A percentile compares a stretch with the other conserved stretches of the same genome.
phyloP scores from a whole-genome alignment of 495 filamentous ascomycete genomes.

The Apiosordaria backusii region DNA sequence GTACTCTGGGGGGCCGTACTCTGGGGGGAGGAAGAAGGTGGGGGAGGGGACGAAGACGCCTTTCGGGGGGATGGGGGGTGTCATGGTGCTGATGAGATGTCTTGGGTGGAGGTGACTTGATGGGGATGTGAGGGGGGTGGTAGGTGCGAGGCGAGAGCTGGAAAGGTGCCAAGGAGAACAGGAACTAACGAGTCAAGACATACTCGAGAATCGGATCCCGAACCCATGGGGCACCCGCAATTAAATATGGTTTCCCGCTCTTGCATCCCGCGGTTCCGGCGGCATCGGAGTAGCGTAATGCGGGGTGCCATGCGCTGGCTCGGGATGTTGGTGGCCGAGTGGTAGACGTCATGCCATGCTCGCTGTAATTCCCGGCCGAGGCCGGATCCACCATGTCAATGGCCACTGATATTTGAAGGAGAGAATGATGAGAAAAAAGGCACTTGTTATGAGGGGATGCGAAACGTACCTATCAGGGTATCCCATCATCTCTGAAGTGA shows the following conservation, averaged over 20 bases:
- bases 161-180: not conserved
- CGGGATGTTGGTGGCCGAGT: not conserved
- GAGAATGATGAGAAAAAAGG: too few species aligned
- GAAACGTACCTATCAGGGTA: too few species aligned
- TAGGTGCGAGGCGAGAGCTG: not conserved
- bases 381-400: too few species aligned
- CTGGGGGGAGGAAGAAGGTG: slow-evolving; percentile 38
- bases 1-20: not conserved
- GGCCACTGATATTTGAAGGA: too few species aligned
- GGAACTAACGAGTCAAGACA: not conserved
- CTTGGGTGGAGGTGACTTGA: too few species aligned
- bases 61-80: slow-evolving; percentile 29
- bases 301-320: not conserved
- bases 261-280: not conserved
- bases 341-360: not conserved
- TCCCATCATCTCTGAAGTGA: too few species aligned
- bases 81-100: not conserved
- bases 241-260: not conserved
- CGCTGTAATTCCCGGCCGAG: not conserved
- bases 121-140: too few species aligned
- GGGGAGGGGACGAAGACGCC: slow-evolving; percentile 46
- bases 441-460: too few species aligned
- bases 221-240: not conserved
- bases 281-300: not conserved
- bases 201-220: too few species aligned